These are phyloP conservation scores for Metschnikowia anglica DNA, from an alignment of 805 yeast species.

Conservation along the genomic window DNA sequence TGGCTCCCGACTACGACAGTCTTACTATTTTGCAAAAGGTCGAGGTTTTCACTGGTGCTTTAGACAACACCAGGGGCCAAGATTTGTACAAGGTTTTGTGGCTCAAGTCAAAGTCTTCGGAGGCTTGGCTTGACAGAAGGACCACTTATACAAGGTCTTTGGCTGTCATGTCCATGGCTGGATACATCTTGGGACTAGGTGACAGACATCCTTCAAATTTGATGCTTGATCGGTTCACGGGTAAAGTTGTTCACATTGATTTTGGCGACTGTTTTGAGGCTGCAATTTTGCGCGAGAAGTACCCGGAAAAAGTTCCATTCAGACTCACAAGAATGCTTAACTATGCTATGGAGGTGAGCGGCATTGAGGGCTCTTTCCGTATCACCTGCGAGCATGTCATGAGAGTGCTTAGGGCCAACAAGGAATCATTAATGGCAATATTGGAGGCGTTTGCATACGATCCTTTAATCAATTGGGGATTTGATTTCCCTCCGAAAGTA, in stretches of 20 bases:
- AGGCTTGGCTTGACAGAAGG: slow-evolving; percentile 96
- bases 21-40: slow-evolving; percentile 87
- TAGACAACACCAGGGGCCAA: slow-evolving; percentile 94
- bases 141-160: slow-evolving; percentile 93
- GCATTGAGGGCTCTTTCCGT: slow-evolving; percentile 95
- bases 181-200: slow-evolving; percentile 93
- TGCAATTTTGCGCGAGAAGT: slow-evolving; percentile 92
- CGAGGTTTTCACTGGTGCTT: slow-evolving; percentile 93
- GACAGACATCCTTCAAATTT: slow-evolving; percentile 97
- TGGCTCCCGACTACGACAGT: slow-evolving; percentile 96
- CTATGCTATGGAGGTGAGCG: slow-evolving; percentile 98
- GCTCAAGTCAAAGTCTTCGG: slow-evolving; percentile 94
- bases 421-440: slow-evolving; percentile 96
- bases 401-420: slow-evolving; percentile 89
- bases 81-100: slow-evolving; percentile 93
- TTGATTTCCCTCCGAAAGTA: slow-evolving; percentile 83
- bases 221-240: slow-evolving; percentile 92
- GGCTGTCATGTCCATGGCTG: slow-evolving; percentile 99
- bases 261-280: slow-evolving; percentile 99
- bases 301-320: slow-evolving; percentile 98
- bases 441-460: slow-evolving; percentile 98
- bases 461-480: slow-evolving; percentile 98
- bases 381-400: slow-evolving; percentile 96
- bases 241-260: slow-evolving; percentile 95
- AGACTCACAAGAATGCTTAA: slow-evolving; percentile 95